Conservation (phyloP, 495 filamentous ascomycete genomes). For the Trichocladium uniseriatum region DNA sequence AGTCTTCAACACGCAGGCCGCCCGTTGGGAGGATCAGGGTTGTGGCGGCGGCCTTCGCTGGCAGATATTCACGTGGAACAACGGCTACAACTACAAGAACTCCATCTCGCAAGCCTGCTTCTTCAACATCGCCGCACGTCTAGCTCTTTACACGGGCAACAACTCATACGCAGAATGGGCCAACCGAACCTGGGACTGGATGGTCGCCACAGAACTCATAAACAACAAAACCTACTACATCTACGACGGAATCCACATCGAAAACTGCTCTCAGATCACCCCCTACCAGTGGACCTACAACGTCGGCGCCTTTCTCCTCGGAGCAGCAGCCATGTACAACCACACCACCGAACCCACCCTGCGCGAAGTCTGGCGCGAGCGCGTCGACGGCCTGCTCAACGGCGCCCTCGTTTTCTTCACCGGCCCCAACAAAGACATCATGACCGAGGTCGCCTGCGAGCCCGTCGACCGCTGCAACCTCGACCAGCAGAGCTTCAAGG, state of each 20-base stretch:
- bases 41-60: slow-evolving; percentile 73
- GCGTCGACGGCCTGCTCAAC: slow-evolving; percentile 44
- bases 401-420: slow-evolving; percentile 47
- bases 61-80: slow-evolving; percentile 76
- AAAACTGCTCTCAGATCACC: slow-evolving; percentile 41
- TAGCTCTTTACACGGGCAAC: slow-evolving; percentile 64
- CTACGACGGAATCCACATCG: slow-evolving; percentile 49
- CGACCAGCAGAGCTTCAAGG: slow-evolving; percentile 76
- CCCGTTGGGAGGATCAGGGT: slow-evolving; percentile 54
- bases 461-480: slow-evolving; percentile 50
- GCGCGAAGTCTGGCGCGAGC: slow-evolving; percentile 39
- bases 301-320: slow-evolving; percentile 57
- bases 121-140: slow-evolving; percentile 61
- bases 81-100: slow-evolving; percentile 72
- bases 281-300: slow-evolving; percentile 63
- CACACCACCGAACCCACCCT: slow-evolving; percentile 40
- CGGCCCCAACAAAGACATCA: slow-evolving; percentile 36
- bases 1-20: slow-evolving; percentile 65
- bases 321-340: slow-evolving; percentile 64
- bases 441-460: slow-evolving; percentile 70
- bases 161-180: slow-evolving; percentile 64
- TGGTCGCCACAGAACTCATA: slow-evolving; percentile 39
- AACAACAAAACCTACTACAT: slow-evolving; percentile 39
- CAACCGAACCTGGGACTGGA: slow-evolving; percentile 62
- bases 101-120: slow-evolving; percentile 60